These are phyloP conservation scores for Neurospora sp. DNA, from an alignment of 495 filamentous ascomycete genomes.

Conservation along the genomic window DNA sequence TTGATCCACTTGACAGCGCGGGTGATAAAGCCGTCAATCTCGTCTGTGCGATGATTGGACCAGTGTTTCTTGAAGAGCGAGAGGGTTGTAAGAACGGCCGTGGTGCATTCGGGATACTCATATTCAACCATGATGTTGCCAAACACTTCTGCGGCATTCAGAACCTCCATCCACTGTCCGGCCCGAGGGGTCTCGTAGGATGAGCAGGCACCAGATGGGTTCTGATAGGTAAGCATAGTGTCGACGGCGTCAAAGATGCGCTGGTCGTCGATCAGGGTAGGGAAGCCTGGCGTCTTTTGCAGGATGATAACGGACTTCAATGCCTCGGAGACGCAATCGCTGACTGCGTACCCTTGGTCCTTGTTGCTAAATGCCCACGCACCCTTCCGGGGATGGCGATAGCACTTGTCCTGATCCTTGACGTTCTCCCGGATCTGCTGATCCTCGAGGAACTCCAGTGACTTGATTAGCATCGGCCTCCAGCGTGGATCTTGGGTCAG, in stretches of 20 bases:
- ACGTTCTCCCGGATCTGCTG: constrained; percentile 88
- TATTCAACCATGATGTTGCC: constrained; percentile 97
- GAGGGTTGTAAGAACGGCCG: constrained; percentile 84
- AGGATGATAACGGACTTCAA: constrained; percentile 79
- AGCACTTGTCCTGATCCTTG: constrained; percentile 66
- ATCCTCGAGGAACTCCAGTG: constrained; percentile 76
- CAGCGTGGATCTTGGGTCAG: constrained; percentile 68
- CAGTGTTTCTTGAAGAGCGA: constrained; percentile 71
- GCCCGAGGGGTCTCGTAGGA: constrained; percentile 81
- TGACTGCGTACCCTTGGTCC: constrained; percentile 88
- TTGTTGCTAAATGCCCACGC: constrained; percentile 93
- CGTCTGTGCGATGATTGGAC: constrained; percentile 64
- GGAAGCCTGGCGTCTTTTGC: constrained; percentile 69
- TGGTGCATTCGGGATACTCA: constrained; percentile 95
- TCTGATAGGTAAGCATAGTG: constrained; percentile 86
- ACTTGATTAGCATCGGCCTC: constrained; percentile 73
- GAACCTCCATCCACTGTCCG: constrained; percentile 62
- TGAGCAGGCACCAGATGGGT: constrained; percentile 75
- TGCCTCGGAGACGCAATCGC: constrained; percentile 86
- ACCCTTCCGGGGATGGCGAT: constrained; percentile 86
- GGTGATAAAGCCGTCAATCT: constrained; percentile 61
- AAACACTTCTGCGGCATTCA: constrained; percentile 96
- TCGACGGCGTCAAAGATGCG: constrained; percentile 82
- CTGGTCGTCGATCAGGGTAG: constrained; percentile 58
- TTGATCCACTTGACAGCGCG: constrained; percentile 75